Evolutionary conservation across 2,329 filamentous ascomycete species (phyloP), one percentile per base, ranked within the genome.

Genomic region (Pseudocercospora vitis): DNA sequence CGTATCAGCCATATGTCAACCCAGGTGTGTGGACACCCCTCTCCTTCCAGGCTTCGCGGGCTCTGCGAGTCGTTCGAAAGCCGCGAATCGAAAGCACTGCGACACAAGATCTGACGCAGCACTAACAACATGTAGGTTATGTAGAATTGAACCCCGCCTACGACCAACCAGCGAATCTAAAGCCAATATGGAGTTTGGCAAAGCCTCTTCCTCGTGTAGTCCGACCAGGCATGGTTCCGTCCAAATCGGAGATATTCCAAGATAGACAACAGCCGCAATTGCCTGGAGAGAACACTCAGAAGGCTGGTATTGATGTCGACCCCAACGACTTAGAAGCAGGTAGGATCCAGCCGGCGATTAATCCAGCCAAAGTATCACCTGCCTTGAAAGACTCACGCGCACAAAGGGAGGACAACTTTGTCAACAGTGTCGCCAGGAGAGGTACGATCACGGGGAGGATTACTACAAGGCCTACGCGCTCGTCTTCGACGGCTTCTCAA

Each of bases 181-280:
- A 77, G 51, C 79, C 79, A 1, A 74, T 82, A 42, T 82, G 79
- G 74, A 75, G 77, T 65, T 64, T 81, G 48, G 78, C 77, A 3
- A 78, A 80, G 59, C 78, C 79, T 5, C 63, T 81, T 21, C 79
- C 79, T 26, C 78, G 78, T 56, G 78, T 81, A 0, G 71, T 81
- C 48, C 72, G 79, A 31, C 70, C 75, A 16, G 78, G 78, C 8
- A 81, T 81, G 79, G 73, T 79, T 1, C 77, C 76, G 0, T 74
- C 74, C 0, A 51, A 50, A 31, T 49, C 51, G 6, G 65, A 66
- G 40, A 51, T 65, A 66, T 67, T 52, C 69, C 71, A 32, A 70
- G 76, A 55, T 50, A 40, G 60, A 14, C 23, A 55, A 19, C 51
- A 58, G n/a, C 39, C 60, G 11, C 53, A 64, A 14, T 24, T 63